Base-by-base conservation (phyloP, 257 asterid genomes). In the Nicotiana tomentosiformis region DNA sequence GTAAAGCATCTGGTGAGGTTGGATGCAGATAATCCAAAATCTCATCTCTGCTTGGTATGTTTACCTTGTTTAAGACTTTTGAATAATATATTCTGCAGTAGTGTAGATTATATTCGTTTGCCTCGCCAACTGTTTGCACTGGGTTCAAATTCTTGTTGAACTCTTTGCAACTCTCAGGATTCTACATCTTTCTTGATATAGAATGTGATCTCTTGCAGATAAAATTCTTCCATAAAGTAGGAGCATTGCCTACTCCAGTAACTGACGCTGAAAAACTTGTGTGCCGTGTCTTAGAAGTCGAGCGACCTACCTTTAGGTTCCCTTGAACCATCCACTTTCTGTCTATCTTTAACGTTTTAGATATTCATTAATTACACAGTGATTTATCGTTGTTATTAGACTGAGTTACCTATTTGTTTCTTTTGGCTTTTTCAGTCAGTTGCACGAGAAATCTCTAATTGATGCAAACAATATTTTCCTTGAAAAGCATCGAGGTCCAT, bases 21-120 rank as follows among this genome's bases (percentile, higher is more conserved):
- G 91, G 97, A 90, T 88, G 90, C 92, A 56, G 91, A 90, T 78
- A 89, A 86, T 87, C 93, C 99, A 15, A 97, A 94, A 80, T 88
- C 93, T 23, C 98, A 94, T 89, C 87, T 97, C 74, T 91, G 97
- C 87, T 87, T 93, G 98, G 99, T 96, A 94, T 89, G 92, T 77
- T 11, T 58, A 55, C 61, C 74, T 57, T 83, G 66, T 56, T 58
- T 81, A 62, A 17, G 20, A 53, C 66, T 58, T 35, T 55, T 86
- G 56, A 77, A 83, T 43, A 82, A 77, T 62, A n/a, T 4, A 2
- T 37, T 39, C 49, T 11, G 76, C 43, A 10, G 46, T 46, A 23
- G 17, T 29, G 64, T 43, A 80, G 6, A 5, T 37, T 43, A 80
- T 65, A 3, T 32, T n/a, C 8, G 12, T 43, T 46, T 26, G 16